Evolutionary conservation across 805 yeast species (phyloP).

Genomic region (Ogataea nonfermentans): DNA sequence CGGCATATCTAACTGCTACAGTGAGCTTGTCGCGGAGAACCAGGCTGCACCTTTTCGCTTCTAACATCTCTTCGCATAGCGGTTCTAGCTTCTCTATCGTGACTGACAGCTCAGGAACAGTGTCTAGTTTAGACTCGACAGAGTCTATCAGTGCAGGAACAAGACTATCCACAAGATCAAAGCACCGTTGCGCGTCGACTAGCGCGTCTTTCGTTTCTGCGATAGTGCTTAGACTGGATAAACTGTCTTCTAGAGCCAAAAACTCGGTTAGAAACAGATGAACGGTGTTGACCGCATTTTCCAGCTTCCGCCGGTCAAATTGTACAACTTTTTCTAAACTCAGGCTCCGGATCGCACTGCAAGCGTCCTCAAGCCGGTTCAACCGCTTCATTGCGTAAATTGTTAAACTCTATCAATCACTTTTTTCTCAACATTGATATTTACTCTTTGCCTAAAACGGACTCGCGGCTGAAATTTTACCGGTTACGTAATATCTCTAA

Average conservation of each 20-base stretch:
- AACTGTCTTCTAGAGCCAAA: slow-evolving; percentile 1
- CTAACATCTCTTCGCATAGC: slow-evolving; percentile 31
- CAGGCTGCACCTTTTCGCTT: slow-evolving; percentile 29
- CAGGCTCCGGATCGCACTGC: slow-evolving; percentile 1
- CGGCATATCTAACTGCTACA: slow-evolving; percentile 43
- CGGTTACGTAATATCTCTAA: not conserved
- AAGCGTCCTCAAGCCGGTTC: slow-evolving; percentile 4
- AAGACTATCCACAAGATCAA: not conserved
- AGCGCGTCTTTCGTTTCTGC: slow-evolving; percentile 2
- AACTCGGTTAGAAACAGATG: slow-evolving; percentile 1
- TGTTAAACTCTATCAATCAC: slow-evolving; percentile 6
- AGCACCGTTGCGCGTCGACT: not conserved
- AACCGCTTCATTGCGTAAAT: slow-evolving; percentile 8
- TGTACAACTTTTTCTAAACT: not conserved
- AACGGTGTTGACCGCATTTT: not conserved
- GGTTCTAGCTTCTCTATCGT: slow-evolving; percentile 21
- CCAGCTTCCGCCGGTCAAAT: not conserved
- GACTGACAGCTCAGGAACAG: not conserved
- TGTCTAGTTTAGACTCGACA: slow-evolving; percentile 29
- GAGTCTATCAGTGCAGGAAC: slow-evolving; percentile 5
- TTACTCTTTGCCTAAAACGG: slow-evolving; percentile 9
- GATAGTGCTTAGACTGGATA: slow-evolving; percentile 2
- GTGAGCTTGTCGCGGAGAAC: slow-evolving; percentile 37
- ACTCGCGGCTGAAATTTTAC: slow-evolving; percentile 6
- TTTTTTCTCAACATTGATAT: slow-evolving; percentile 4